Conservation (phyloP, 257 asterid species). For the Misopates orontium region DNA sequence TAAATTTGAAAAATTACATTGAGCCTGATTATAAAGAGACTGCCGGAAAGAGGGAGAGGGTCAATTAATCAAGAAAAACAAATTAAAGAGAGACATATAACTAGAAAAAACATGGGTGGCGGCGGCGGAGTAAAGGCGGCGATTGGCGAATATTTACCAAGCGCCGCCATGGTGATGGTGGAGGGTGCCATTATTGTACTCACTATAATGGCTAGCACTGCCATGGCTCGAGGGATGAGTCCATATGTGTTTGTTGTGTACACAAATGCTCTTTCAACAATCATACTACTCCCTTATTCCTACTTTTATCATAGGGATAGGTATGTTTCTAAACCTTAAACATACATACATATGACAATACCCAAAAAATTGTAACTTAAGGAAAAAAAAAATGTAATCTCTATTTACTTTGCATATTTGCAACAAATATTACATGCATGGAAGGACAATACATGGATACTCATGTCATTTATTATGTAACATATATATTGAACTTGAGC, state of each 20-base stretch:
- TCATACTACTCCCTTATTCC: slow-evolving; percentile 51
- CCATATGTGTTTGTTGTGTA: slow-evolving; percentile 76
- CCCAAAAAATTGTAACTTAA: too few relatives aligned
- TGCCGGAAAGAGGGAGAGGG: background rate
- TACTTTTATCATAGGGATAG: slow-evolving; percentile 39
- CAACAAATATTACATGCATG: background rate
- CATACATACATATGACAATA: background rate
- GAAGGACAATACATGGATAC: background rate
- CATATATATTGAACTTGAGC: background rate
- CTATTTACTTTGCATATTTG: background rate
- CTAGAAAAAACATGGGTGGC: slow-evolving; percentile 26
- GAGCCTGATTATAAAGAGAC: slow-evolving; percentile 5
- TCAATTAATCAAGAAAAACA: background rate
- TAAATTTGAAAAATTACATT: slow-evolving; percentile 21
- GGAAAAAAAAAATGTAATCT: too few relatives aligned
- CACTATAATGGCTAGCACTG: slow-evolving; percentile 70
- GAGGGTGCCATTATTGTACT: slow-evolving; percentile 60
- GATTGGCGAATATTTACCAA: slow-evolving; percentile 43
- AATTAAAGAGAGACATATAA: background rate
- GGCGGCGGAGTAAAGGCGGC: slow-evolving; percentile 37
- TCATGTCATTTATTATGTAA: too few relatives aligned
- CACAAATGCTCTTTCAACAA: slow-evolving; percentile 64
- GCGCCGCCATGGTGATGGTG: slow-evolving; percentile 60
- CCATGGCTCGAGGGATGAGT: slow-evolving; percentile 73
- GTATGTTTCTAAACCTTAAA: slow-evolving; percentile 27